phyloP scores from a whole-genome alignment of 106 monocot genomes.

The Dendrobium officinale region DNA sequence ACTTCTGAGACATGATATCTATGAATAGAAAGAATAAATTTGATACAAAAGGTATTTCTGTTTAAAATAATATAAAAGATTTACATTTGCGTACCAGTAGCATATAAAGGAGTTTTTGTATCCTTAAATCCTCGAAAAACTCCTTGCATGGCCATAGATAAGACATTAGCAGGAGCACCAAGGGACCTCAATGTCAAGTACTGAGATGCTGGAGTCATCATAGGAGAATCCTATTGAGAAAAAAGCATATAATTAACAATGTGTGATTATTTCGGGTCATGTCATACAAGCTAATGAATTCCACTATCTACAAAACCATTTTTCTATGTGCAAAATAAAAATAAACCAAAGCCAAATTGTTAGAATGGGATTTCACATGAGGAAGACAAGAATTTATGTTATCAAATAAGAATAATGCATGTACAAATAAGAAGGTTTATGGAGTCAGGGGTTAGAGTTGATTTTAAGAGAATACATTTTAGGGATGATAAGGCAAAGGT shows the following conservation, averaged over 20 bases:
- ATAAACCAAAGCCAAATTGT: not conserved
- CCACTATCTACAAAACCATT: not conserved
- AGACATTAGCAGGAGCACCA: slow-evolving; percentile 61
- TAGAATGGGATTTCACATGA: not conserved
- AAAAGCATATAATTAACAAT: slow-evolving; percentile 4
- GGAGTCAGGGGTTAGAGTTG: not conserved
- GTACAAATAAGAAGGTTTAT: not conserved
- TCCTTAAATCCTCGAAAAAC: slow-evolving; percentile 73
- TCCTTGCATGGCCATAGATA: slow-evolving; percentile 80
- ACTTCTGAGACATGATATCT: too few species aligned
- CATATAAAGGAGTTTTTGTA: slow-evolving; percentile 74
- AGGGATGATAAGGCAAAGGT: not conserved
- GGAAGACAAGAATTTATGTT: too few species aligned
- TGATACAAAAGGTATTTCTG: not conserved
- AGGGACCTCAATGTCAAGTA: slow-evolving; percentile 65
- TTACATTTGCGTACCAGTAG: slow-evolving; percentile 41
- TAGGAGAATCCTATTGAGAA: slow-evolving; percentile 42
- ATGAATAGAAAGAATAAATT: not conserved
- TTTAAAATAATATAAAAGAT: not conserved
- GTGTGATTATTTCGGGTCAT: not conserved
- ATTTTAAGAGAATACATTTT: not conserved
- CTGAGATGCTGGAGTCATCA: slow-evolving; percentile 54
- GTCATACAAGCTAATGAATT: not conserved
- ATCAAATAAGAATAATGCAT: not conserved
- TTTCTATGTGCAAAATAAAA: not conserved